phyloP scores from a whole-genome alignment of 1,284 basidiomycete genomes.

The Apiotrichum domesticum region DNA sequence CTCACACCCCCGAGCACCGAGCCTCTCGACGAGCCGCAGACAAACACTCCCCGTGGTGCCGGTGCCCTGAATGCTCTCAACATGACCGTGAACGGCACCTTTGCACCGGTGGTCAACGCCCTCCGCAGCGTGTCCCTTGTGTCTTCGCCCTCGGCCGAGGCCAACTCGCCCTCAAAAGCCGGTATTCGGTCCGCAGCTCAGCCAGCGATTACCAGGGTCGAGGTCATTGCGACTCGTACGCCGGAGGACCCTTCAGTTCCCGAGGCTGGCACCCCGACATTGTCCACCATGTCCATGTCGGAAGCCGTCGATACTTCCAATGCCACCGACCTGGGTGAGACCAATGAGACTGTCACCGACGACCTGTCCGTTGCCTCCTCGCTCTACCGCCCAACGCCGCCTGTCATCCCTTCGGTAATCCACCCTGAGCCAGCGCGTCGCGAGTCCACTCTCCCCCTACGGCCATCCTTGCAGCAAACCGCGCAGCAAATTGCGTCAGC shows the following conservation, averaged over 20 bases:
- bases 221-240: constrained; percentile 26
- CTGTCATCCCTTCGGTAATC: not conserved
- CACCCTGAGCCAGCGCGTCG: not conserved
- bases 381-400: constrained; percentile 4
- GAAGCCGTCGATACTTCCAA: constrained; percentile 35
- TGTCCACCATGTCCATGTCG: constrained; percentile 41
- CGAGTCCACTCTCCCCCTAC: constrained; percentile 18
- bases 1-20: constrained; percentile 14
- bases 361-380: constrained; percentile 25
- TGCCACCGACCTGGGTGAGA: constrained; percentile 23
- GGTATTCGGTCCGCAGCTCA: constrained; percentile 27
- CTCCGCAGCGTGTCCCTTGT: constrained; percentile 21
- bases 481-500: constrained; percentile 21
- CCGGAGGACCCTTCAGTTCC: constrained; percentile 10
- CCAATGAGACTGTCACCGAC: constrained; percentile 31
- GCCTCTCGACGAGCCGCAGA: constrained; percentile 11
- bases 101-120: constrained; percentile 34
- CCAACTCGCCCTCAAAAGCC: constrained; percentile 17
- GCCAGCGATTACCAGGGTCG: constrained; percentile 27
- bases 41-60: constrained; percentile 9
- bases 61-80: constrained; percentile 24
- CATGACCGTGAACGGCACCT: constrained; percentile 16
- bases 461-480: constrained; percentile 26
- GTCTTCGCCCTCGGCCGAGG: not conserved
- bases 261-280: constrained; percentile 35